A percentile compares a stretch with the other conserved stretches of the same genome.
Conservation (phyloP, 805 yeast genomes). For the Teunomyces barrocoloradensis region DNA sequence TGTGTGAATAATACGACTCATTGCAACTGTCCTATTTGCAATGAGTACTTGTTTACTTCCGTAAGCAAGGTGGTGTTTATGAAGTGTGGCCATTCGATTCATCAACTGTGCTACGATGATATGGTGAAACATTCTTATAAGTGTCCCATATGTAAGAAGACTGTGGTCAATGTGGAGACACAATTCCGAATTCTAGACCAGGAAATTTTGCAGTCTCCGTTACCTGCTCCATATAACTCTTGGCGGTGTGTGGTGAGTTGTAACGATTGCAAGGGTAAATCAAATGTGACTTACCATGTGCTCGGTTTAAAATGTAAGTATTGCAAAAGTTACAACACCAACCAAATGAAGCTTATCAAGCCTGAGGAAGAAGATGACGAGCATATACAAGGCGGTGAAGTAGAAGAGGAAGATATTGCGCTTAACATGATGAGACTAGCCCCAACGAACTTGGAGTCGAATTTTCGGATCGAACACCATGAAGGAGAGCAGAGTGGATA, state of each 20-base stretch:
- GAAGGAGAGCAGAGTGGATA: conserved; percentile 6
- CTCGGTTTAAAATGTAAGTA: conserved; percentile 85
- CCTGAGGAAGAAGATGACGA: conserved; percentile 52
- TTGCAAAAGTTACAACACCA: conserved; percentile 85
- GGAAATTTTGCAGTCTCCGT: conserved; percentile 70
- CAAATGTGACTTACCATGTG: conserved; percentile 73
- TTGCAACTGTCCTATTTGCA: conserved; percentile 90
- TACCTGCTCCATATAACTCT: conserved; percentile 74
- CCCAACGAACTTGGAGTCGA: conserved; percentile 34
- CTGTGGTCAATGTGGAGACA: conserved; percentile 83
- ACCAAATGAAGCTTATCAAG: conserved; percentile 65
- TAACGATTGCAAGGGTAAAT: conserved; percentile 85
- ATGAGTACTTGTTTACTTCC: conserved; percentile 84
- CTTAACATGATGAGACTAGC: conserved; percentile 27
- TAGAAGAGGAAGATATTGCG: conserved; percentile 11
- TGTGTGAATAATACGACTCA: conserved; percentile 88
- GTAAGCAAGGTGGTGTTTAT: conserved; percentile 82
- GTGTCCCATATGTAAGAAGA: conserved; percentile 86
- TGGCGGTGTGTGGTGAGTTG: conserved; percentile 79
- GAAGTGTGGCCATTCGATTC: conserved; percentile 94
- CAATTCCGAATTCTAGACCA: conserved; percentile 83
- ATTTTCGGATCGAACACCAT: conserved; percentile 34
- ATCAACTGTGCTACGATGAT: conserved; percentile 78
- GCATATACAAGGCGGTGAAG: conserved; percentile 10
- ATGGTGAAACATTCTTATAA: conserved; percentile 80